These are phyloP conservation scores for Westerdykella sp. DNA, from an alignment of 2,329 filamentous ascomycete species.

Conservation along the genomic window DNA sequence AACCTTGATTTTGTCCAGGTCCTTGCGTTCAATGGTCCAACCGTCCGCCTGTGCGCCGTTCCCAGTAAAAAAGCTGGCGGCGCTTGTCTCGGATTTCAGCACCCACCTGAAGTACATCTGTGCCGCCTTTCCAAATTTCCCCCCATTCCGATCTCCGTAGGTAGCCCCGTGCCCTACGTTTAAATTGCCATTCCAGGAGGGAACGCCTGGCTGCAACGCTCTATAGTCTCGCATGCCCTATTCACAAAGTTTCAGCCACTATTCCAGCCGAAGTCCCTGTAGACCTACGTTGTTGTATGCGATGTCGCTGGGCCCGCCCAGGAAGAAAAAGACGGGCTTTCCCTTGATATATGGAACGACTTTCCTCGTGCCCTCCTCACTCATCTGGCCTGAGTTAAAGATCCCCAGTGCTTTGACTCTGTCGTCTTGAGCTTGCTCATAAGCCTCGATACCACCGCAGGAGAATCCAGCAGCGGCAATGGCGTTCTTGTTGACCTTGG, in stretches of 20 bases:
- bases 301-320: constrained; percentile 14
- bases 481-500: constrained; percentile 14
- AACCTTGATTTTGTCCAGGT: not conserved
- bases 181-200: constrained; percentile 18
- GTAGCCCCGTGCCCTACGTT: constrained; percentile 16
- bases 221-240: constrained; percentile 17
- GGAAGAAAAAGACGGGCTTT: constrained; percentile 13
- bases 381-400: constrained; percentile 11
- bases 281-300: constrained; percentile 15
- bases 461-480: constrained; percentile 13
- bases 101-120: constrained; percentile 12
- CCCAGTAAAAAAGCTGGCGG: constrained; percentile 5
- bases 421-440: constrained; percentile 10
- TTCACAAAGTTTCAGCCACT: not conserved
- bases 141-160: constrained; percentile 9
- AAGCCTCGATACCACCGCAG: constrained; percentile 15
- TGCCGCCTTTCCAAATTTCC: constrained; percentile 11
- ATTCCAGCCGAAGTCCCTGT: no score
- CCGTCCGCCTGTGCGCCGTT: constrained; percentile 3
- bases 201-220: constrained; percentile 8
- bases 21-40: constrained; percentile 2
- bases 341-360: constrained; percentile 1
- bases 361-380: constrained; percentile 2
- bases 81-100: constrained; percentile 9
- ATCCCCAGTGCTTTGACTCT: constrained; percentile 13